Conservation (phyloP, 2,329 filamentous ascomycete genomes). For the Botryotinia calthae region DNA sequence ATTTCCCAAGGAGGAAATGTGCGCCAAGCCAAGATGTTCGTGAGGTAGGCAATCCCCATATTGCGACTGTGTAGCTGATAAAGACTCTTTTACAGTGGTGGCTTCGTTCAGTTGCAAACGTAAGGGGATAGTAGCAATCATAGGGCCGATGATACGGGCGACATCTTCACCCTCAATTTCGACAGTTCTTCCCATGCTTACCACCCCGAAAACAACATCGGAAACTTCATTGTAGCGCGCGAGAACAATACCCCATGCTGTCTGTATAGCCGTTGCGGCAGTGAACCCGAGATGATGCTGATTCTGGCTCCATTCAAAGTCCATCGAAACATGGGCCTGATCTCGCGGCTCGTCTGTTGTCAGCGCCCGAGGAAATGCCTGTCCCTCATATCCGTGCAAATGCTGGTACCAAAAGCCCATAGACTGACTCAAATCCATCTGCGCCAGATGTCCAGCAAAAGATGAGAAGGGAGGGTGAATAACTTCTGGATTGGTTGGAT, state of each 20-base stretch:
- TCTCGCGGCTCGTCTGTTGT: neutral
- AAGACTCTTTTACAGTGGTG: neutral
- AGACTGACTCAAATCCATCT: neutral
- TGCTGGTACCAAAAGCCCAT: neutral
- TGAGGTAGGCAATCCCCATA: neutral
- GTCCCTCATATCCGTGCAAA: neutral
- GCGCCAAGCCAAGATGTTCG: neutral
- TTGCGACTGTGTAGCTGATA: neutral
- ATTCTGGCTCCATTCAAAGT: neutral
- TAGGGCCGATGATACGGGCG: neutral
- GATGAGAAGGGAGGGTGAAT: neutral
- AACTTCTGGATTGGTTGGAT: neutral
- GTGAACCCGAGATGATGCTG: neutral
- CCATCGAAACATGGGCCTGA: neutral
- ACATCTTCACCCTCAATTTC: neutral
- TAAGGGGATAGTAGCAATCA: neutral
- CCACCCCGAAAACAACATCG: slow-evolving; percentile 45
- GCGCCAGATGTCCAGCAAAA: neutral
- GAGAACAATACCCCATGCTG: slow-evolving; percentile 43
- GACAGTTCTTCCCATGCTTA: slow-evolving; percentile 44
- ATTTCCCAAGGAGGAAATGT: neutral
- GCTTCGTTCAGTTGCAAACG: neutral
- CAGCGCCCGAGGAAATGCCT: neutral
- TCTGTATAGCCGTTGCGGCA: neutral
- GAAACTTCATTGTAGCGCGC: slow-evolving; percentile 40